Evolutionary conservation across 2,329 filamentous ascomycete species (phyloP), one percentile per base, ranked within the genome.

Genomic region (Geosmithia flava): DNA sequence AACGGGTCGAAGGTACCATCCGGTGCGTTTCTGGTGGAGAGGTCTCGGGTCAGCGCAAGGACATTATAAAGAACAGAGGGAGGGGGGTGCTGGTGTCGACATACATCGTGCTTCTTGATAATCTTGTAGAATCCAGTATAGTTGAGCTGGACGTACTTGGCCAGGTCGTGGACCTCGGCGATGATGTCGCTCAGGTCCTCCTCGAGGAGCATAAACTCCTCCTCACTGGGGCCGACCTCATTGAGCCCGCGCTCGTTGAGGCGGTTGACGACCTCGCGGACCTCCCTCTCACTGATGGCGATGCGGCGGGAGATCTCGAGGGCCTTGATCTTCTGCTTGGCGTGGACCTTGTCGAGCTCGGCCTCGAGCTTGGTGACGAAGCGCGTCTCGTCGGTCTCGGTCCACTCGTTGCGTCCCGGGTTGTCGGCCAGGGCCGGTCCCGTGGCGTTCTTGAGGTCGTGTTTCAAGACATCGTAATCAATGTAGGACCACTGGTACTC

Each of bases 111-210:
- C 75, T 98, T 98, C 76, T 98, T 98, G 68, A 98, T 95, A 54
- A 98, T 98, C 75, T 98, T 98, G 72, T 96, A 94, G 64, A 98
- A 98, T 5, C 93, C 93, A 1, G 91, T 97, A 63, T 98, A 98
- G 69, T 98, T 98, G 62, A 98, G 71, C 70, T 96, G 91, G 7
- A 95, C 94, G 64, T 95, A 98, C 69, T 97, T 97, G 65, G 93
- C 90, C 51, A 98, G 76, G 60, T 98, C 93, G 67, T 98, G 91
- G 20, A 98, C 93, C 61, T 98, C 91, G 56, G 93, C 93, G 63
- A 98, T 98, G 60, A 98, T 90, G 64, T 98, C 93, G 68, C 89
- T 95, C 59, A 98, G 69, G 59, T 95, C 89, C 62, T 95, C 87
- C 70, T 98, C 93, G 30, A 97, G 76, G 57, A 95, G 70, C 71